phyloP scores from a whole-genome alignment of 208 protist species.

The Angomonas ambiguus region DNA sequence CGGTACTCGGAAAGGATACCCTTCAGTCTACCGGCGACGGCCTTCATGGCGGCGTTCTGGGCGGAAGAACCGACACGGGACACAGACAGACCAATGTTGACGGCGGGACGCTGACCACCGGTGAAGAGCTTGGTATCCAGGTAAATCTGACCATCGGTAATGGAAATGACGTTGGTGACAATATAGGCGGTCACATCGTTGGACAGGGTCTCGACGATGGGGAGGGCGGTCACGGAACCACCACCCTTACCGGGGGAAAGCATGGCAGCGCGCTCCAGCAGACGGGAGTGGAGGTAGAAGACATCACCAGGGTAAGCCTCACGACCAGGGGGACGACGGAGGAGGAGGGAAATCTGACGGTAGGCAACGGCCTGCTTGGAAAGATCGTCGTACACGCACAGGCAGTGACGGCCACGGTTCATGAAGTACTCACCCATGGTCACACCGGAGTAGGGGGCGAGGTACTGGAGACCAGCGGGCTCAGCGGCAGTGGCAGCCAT shows the following conservation, averaged over 20 bases:
- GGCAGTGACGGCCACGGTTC: conserved; percentile 88
- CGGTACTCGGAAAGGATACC: conserved; percentile 92
- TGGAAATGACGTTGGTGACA: conserved; percentile 94
- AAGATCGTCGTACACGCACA: conserved; percentile 93
- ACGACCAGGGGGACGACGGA: conserved; percentile 88
- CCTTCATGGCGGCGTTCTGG: conserved; percentile 92
- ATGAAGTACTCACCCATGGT: conserved; percentile 93
- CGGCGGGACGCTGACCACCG: conserved; percentile 89
- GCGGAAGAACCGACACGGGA: conserved; percentile 92
- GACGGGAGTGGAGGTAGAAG: conserved; percentile 93
- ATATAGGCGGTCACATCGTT: conserved; percentile 95
- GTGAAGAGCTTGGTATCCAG: conserved; percentile 93
- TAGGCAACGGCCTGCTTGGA: conserved; percentile 94
- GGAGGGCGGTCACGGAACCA: conserved; percentile 90
- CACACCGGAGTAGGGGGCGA: conserved; percentile 89
- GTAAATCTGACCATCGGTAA: conserved; percentile 95
- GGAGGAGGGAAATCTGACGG: conserved; percentile 92
- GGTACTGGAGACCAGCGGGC: conserved; percentile 87
- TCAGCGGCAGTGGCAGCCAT: conserved; percentile 91
- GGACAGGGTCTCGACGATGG: conserved; percentile 92
- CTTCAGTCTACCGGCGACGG: conserved; percentile 89
- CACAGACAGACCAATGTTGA: conserved; percentile 94
- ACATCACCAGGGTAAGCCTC: conserved; percentile 94
- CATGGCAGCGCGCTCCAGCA: conserved; percentile 92
- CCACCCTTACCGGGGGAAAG: conserved; percentile 73